Evolutionary conservation across 768 basidiomycete species (phyloP).

Genomic region (Nevesoporus exiguus): DNA sequence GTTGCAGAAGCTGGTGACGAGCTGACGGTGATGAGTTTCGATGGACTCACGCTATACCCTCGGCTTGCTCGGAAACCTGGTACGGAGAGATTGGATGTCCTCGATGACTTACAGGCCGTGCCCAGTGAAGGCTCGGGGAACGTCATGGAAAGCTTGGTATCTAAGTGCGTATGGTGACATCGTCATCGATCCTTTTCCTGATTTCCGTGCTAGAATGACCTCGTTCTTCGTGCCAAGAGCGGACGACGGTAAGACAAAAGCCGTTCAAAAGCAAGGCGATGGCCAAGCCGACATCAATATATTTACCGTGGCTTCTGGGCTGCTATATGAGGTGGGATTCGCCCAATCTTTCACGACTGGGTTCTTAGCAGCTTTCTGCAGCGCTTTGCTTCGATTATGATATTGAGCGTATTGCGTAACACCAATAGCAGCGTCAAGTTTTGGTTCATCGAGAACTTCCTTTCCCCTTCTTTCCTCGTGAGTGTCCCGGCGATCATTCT

Average conservation of each 20-base stretch:
- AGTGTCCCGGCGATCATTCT: conserved; percentile 21
- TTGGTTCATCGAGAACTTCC: conserved; percentile 99
- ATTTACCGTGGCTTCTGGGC: conserved; percentile 96
- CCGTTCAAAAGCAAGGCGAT: conserved; percentile 24
- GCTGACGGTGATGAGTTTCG: conserved; percentile 84
- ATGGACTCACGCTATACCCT: conserved; percentile 87
- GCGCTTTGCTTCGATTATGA: conserved; percentile 99
- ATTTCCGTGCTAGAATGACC: conserved; percentile 35
- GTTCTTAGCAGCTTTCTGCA: conserved; percentile 30
- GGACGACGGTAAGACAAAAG: conserved; percentile 18
- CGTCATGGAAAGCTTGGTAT: conserved; percentile 46
- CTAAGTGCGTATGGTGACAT: conserved; percentile 41
- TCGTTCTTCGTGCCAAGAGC: conserved; percentile 40
- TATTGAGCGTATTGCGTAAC: conserved; percentile 90
- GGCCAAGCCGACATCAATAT: conserved; percentile 93
- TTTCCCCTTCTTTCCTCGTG: conserved; percentile 94
- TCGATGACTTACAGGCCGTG: conserved; percentile 44
- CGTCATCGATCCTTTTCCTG: neutral
- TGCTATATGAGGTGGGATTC: conserved; percentile 84
- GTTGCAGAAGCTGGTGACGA: conserved; percentile 68
- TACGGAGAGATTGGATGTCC: conserved; percentile 79
- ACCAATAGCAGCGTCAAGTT: conserved; percentile 96
- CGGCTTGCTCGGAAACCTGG: conserved; percentile 65
- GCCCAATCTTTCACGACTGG: neutral
- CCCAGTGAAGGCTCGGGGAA: conserved; percentile 34